Base-by-base conservation (phyloP, 352 stramenopile species). In the Phytophthora macrochlamydospora region DNA sequence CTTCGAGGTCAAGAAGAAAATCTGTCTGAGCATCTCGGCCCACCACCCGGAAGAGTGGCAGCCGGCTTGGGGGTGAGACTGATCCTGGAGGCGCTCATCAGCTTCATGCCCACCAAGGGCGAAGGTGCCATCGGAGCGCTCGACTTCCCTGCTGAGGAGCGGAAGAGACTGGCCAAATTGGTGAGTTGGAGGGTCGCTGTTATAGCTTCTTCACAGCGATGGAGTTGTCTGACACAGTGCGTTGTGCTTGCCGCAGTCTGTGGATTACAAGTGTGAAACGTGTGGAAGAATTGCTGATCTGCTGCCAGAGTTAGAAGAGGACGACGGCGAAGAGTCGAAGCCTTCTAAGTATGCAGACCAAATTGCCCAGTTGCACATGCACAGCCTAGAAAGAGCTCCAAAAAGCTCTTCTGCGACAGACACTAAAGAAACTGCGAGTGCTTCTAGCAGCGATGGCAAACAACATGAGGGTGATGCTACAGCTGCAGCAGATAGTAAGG, bases 21-120 rank as follows among this genome's bases (percentile, higher is more conserved):
- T 99, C 59, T 99, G 98, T 78, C 73, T 99, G 18, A 98, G 90
- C 42, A 99, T 99, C 57, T 98, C 93, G 18, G 94, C 97, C 4
- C 96, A 98, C 73, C 98, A 99, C 76, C 97, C 97, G 0, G 98
- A 99, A 72, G 85, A 99, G 64, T 99, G 98, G 97, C 93, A 98
- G 62, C 94, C 94, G 6, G 93, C 92, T 4, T 99, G 95, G 84
- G 85, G 85, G 95, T 99, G 38, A 92, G 97, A 24, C 76, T 98
- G 6, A 99, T 99, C 66, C 75, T 99, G 33, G 97, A 99, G 70
- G 98, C 98, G 42, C 76, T 99, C 1, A 99, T 99, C 64, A 98
- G 89, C 70, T 99, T 99, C 72, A 95, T 99, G 65, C 97, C 97
- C 8, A 93, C 87, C 3, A 93, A 93, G 60, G 85, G 85, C 33